Base-by-base conservation (phyloP, 257 asterid genomes). In the Ligustrum vulgare region DNA sequence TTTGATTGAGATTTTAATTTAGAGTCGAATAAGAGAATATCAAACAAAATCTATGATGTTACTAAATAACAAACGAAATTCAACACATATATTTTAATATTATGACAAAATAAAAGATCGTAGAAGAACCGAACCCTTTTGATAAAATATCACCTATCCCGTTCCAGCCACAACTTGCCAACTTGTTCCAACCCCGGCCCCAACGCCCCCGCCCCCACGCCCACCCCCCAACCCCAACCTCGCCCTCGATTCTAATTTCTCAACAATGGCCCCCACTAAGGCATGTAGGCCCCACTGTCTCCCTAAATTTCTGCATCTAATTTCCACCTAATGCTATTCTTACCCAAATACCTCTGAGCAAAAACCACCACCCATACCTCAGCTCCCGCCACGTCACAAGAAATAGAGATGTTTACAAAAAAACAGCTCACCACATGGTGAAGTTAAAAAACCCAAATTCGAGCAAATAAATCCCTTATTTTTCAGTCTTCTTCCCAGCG, bases 301-400 rank as follows among this genome's bases (percentile, higher is more conserved):
- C 18, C 77, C 77, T 71, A 23, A 74, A 71, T 28, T 71, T 81
- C 80, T 72, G 69, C 82, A 78, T 35, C 80, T 60, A 67, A 72
- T 64, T 78, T 82, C 86, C 72, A 66, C 60, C 76, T 67, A 58
- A 66, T 9, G 8, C 41, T 20, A 6, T n/a, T 47, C 15, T 68
- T 70, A 79, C 72, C 80, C 49, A 12, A 62, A 43, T 4, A 67
- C 16, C 70, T 6, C 63, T 72, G 23, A 28, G 31, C 72, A 36
- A 23, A 23, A 4, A 9, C 67, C 71, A 18, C 74, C 45, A 77
- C 68, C 70, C 81, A 79, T 43, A 66, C 67, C 79, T 47, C 76
- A 22, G 70, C 28, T 25, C 63, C 4, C 60, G 84, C 84, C 84
- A 86, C 90, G 86, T 79, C 78, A 69, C 1, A 33, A 0, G 2